Conservation (phyloP, 1,139 yeast species). For the Diutina scorzettiae region DNA sequence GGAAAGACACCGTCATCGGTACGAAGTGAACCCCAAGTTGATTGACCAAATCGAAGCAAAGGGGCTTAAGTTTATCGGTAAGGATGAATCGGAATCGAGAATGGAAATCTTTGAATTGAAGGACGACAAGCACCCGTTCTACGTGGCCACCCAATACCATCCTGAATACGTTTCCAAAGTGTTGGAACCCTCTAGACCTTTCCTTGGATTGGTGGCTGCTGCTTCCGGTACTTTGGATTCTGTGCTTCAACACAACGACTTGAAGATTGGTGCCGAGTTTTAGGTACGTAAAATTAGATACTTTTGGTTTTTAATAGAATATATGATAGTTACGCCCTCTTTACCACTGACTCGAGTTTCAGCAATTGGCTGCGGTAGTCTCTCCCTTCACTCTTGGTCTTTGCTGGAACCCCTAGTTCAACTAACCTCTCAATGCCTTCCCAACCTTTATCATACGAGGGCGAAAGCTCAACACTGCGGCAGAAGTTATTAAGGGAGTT, state of each 20-base stretch:
- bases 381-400: background rate
- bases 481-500: constrained; percentile 43
- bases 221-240: constrained; percentile 67
- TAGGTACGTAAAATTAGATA: background rate
- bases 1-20: constrained; percentile 98
- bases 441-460: constrained; percentile 64
- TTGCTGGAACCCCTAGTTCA: background rate
- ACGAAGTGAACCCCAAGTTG: constrained; percentile 85
- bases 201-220: constrained; percentile 93
- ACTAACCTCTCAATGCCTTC: constrained; percentile 38
- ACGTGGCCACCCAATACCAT: constrained; percentile 93
- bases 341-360: background rate
- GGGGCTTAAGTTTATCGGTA: constrained; percentile 86
- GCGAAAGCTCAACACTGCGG: constrained; percentile 67
- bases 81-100: constrained; percentile 79
- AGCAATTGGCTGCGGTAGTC: background rate
- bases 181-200: constrained; percentile 91
- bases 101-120: constrained; percentile 86
- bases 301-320: background rate
- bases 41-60: constrained; percentile 57
- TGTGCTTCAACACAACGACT: constrained; percentile 15
- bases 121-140: constrained; percentile 80
- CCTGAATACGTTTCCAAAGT: constrained; percentile 97
- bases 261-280: constrained; percentile 4
- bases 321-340: background rate